Conservation (phyloP, 306 rosid species). For the Abrus precatorius region DNA sequence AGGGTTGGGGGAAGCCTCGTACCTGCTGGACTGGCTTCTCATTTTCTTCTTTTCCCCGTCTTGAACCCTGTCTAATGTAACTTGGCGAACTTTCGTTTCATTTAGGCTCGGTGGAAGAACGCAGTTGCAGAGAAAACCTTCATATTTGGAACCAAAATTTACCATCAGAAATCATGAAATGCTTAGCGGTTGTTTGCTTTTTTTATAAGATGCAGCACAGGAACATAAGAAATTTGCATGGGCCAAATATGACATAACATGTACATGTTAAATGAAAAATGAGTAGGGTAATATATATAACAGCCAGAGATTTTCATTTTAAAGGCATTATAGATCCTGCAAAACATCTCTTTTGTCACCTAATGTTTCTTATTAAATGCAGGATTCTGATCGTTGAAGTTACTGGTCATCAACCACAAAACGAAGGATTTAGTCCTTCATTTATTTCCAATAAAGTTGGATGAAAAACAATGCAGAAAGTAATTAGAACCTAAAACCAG, state of each 20-base stretch:
- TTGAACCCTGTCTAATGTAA: constrained; percentile 48
- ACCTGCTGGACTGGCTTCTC: constrained; percentile 72
- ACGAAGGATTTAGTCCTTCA: background rate
- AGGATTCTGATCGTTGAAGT: background rate
- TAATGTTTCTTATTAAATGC: background rate
- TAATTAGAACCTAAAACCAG: background rate
- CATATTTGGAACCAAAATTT: constrained; percentile 34
- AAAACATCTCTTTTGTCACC: background rate
- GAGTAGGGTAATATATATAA: constrained; percentile 3
- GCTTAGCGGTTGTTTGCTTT: background rate
- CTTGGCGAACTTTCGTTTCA: constrained; percentile 71
- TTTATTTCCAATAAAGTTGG: constrained; percentile 15
- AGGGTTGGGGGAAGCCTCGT: constrained; percentile 49
- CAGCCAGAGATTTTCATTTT: background rate
- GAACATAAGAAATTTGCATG: constrained; percentile 29
- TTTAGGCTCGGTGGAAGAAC: constrained; percentile 91
- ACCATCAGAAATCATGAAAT: constrained; percentile 31
- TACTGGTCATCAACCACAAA: background rate
- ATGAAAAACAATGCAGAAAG: background rate
- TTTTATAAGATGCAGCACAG: background rate
- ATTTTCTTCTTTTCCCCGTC: constrained; percentile 73
- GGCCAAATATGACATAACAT: constrained; percentile 1
- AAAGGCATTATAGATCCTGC: background rate
- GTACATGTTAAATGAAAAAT: constrained; percentile 13
- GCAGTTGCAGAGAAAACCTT: constrained; percentile 93